Evolutionary conservation across 768 basidiomycete species (phyloP).

Genomic region (Sarcodon aspratus): DNA sequence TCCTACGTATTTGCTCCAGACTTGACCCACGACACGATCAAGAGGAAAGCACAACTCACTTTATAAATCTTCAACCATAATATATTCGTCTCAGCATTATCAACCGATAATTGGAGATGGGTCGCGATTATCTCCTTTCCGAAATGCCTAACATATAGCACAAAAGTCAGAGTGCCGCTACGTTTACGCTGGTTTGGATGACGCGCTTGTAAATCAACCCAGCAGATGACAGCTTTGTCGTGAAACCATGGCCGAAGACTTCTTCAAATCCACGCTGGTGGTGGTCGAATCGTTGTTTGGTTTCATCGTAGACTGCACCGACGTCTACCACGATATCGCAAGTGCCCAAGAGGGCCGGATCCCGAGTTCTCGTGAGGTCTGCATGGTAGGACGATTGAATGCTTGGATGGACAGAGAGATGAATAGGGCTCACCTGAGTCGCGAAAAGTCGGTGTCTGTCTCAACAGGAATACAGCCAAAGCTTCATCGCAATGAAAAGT

Average conservation of each 20-base stretch:
- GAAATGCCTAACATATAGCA: conserved; percentile 54
- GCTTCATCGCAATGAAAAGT: conserved; percentile 98
- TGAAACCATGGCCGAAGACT: conserved; percentile 79
- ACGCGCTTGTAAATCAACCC: conserved; percentile 92
- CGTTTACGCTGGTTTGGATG: background rate
- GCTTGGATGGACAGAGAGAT: background rate
- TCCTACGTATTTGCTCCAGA: conserved; percentile 33
- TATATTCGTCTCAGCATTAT: conserved; percentile 54
- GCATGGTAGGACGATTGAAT: background rate
- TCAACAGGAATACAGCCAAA: conserved; percentile 82
- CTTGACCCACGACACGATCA: conserved; percentile 2
- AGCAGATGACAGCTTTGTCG: conserved; percentile 85
- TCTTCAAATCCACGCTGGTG: conserved; percentile 92
- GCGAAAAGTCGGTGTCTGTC: conserved; percentile 62
- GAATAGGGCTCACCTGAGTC: conserved; percentile 46
- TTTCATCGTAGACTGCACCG: conserved; percentile 82
- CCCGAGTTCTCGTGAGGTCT: conserved; percentile 60
- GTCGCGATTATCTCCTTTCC: conserved; percentile 77
- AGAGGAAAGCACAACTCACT: conserved; percentile 22
- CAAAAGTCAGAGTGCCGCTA: background rate
- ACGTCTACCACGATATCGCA: conserved; percentile 97
- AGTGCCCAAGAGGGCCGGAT: conserved; percentile 55
- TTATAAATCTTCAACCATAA: conserved; percentile 89
- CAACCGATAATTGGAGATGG: conserved; percentile 32
- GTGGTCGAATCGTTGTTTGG: conserved; percentile 79